phyloP scores from a whole-genome alignment of 2,329 filamentous ascomycete genomes.

The Xylaria sp. region DNA sequence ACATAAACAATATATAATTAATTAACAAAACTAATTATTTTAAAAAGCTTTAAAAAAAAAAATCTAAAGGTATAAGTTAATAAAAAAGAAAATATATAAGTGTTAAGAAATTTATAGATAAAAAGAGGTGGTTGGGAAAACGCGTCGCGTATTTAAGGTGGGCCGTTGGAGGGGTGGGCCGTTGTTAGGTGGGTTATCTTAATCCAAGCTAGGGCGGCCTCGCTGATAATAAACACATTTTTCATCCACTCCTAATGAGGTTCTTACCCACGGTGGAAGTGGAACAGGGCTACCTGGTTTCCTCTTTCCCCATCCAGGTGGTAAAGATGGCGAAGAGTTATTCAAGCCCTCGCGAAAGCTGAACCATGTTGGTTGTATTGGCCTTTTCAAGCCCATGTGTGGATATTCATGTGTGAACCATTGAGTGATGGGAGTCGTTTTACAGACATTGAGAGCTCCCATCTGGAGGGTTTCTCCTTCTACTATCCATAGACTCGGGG shows the following conservation, averaged over 20 bases:
- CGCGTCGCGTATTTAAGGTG: too few relatives aligned
- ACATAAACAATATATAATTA: too few relatives aligned
- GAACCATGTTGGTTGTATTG: constrained; percentile 1
- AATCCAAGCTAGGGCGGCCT: not conserved
- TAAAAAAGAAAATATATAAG: too few relatives aligned
- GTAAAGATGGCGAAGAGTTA: not conserved
- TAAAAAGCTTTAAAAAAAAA: too few relatives aligned
- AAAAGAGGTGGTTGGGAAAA: too few relatives aligned
- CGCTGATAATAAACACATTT: not conserved
- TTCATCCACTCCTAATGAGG: not conserved
- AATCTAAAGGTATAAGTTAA: too few relatives aligned
- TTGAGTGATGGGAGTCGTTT: not conserved
- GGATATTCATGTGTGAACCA: constrained; percentile 6
- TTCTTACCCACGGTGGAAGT: not conserved
- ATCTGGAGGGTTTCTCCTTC: not conserved
- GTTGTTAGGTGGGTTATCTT: too few relatives aligned
- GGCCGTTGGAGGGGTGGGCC: too few relatives aligned
- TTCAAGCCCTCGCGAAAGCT: not conserved
- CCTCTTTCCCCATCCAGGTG: not conserved
- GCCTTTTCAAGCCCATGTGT: not conserved
- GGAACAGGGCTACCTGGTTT: not conserved
- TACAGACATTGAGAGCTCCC: fast-evolving
- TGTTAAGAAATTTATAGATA: too few relatives aligned
- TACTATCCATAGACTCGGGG: not conserved
- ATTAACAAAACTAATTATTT: too few relatives aligned